Conservation (phyloP, 345 rosid species). For the Populus pruinosa region DNA sequence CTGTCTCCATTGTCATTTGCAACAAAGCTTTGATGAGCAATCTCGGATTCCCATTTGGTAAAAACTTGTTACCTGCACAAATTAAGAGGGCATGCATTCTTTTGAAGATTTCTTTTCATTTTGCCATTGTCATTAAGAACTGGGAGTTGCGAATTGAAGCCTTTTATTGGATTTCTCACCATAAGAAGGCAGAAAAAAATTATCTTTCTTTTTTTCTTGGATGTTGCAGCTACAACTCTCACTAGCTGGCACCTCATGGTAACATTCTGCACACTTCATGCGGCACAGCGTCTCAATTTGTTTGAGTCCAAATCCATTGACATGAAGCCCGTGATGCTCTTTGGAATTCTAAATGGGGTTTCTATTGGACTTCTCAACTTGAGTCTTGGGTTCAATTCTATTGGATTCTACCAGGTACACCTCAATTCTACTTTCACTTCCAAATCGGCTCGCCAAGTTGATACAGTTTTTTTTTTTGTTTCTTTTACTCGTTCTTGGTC, state of each 20-base stretch:
- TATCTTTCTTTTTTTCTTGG: not conserved
- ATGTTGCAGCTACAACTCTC: conserved; percentile 70
- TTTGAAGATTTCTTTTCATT: not conserved
- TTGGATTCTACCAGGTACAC: conserved; percentile 89
- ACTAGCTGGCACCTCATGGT: conserved; percentile 99
- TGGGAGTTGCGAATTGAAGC: no score
- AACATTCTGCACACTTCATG: conserved; percentile 86
- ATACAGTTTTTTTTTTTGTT: no score
- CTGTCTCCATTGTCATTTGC: conserved; percentile 98
- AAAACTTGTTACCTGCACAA: not conserved
- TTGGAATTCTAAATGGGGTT: conserved; percentile 91
- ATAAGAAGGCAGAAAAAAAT: no score
- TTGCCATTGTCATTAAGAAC: no score
- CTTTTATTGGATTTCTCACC: no score
- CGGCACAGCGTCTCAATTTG: conserved; percentile 68
- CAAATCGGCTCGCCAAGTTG: not conserved
- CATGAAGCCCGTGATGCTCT: conserved; percentile 81
- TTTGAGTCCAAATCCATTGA: conserved; percentile 83
- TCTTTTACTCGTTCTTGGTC: not conserved
- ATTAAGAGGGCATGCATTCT: not conserved
- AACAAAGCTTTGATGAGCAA: conserved; percentile 99
- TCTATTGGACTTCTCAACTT: conserved; percentile 92
- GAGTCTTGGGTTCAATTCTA: conserved; percentile 96
- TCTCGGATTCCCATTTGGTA: conserved; percentile 99
- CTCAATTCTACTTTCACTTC: not conserved